phyloP scores from a whole-genome alignment of 2,329 filamentous ascomycete species.

The Exophiala sp. region DNA sequence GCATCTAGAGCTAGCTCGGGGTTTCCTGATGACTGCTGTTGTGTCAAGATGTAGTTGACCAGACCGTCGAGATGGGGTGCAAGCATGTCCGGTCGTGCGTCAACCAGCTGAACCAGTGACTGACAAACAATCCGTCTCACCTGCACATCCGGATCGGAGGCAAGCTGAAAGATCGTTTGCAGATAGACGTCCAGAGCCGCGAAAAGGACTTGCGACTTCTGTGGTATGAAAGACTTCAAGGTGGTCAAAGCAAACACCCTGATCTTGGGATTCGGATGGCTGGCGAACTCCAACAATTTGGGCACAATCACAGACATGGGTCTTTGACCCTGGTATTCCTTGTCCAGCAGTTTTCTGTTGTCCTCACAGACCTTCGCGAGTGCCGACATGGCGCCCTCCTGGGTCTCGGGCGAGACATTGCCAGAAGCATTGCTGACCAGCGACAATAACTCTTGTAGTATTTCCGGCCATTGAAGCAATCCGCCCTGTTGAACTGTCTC shows the following conservation, averaged over 20 bases:
- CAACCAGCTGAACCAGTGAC: slow-evolving; percentile 85
- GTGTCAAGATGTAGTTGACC: slow-evolving; percentile 85
- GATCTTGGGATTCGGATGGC: slow-evolving; percentile 68
- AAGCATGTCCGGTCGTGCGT: slow-evolving; percentile 83
- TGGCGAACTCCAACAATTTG: slow-evolving; percentile 80
- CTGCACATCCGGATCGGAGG: slow-evolving; percentile 69
- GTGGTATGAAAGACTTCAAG: slow-evolving; percentile 86
- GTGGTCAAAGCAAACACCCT: slow-evolving; percentile 71
- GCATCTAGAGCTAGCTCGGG: slow-evolving; percentile 89
- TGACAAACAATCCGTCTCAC: slow-evolving; percentile 91
- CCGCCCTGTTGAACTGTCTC: slow-evolving; percentile 81
- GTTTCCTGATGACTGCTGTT: slow-evolving; percentile 76
- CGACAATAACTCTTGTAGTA: slow-evolving; percentile 74
- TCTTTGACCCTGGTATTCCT: slow-evolving; percentile 79
- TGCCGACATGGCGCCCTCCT: slow-evolving; percentile 91
- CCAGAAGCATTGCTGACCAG: slow-evolving; percentile 69
- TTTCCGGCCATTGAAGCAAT: slow-evolving; percentile 82
- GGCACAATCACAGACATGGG: slow-evolving; percentile 85
- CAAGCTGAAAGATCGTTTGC: slow-evolving; percentile 72
- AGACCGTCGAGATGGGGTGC: slow-evolving; percentile 79
- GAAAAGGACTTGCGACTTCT: slow-evolving; percentile 74
- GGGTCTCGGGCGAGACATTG: slow-evolving; percentile 62
- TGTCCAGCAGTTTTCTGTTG: slow-evolving; percentile 77
- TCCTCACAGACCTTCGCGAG: slow-evolving; percentile 96
- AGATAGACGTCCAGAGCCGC: slow-evolving; percentile 75